phyloP scores from a whole-genome alignment of 177 flowering plant genomes.

The Vitis hybrid region DNA sequence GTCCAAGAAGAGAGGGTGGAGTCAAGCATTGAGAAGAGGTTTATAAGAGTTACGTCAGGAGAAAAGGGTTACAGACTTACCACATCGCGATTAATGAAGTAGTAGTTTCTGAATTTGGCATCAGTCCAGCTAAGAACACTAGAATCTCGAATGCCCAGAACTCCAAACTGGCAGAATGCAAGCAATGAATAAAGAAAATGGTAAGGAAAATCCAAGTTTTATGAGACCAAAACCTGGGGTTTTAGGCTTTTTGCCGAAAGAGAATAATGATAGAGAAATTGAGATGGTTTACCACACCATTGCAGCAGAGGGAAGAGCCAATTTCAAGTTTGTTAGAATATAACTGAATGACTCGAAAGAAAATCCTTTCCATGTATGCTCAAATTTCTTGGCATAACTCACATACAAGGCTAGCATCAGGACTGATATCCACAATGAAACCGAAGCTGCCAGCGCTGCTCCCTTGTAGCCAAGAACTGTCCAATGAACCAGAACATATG shows the following conservation, averaged over 20 bases:
- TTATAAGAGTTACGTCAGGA: too few species aligned
- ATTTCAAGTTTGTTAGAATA: slow-evolving; percentile 48
- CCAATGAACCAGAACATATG: slow-evolving; percentile 52
- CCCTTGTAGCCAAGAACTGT: slow-evolving; percentile 61
- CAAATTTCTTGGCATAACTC: slow-evolving; percentile 36
- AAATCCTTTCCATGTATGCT: slow-evolving; percentile 72
- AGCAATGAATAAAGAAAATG: background rate
- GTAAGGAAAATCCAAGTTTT: background rate
- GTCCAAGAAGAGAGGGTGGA: background rate
- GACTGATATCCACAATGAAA: slow-evolving; percentile 69
- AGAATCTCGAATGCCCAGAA: slow-evolving; percentile 94
- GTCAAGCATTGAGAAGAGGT: too few species aligned
- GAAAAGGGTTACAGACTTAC: slow-evolving; percentile 24
- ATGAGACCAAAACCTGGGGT: too few species aligned
- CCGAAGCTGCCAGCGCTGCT: slow-evolving; percentile 64
- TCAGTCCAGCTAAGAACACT: slow-evolving; percentile 81
- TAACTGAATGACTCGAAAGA: slow-evolving; percentile 49
- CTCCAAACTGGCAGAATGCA: slow-evolving; percentile 57
- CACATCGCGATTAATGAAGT: slow-evolving; percentile 88
- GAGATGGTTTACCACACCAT: slow-evolving; percentile 76
- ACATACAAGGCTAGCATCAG: slow-evolving; percentile 57
- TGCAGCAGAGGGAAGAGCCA: slow-evolving; percentile 86
- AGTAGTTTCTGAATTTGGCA: slow-evolving; percentile 62
- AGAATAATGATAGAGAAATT: too few species aligned
- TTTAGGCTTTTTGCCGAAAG: too few species aligned